Evolutionary conservation across 164 flowering plant species (phyloP), one percentile per base, ranked within the genome.

Genomic region (Kalanchoe fedtschenkoi): DNA sequence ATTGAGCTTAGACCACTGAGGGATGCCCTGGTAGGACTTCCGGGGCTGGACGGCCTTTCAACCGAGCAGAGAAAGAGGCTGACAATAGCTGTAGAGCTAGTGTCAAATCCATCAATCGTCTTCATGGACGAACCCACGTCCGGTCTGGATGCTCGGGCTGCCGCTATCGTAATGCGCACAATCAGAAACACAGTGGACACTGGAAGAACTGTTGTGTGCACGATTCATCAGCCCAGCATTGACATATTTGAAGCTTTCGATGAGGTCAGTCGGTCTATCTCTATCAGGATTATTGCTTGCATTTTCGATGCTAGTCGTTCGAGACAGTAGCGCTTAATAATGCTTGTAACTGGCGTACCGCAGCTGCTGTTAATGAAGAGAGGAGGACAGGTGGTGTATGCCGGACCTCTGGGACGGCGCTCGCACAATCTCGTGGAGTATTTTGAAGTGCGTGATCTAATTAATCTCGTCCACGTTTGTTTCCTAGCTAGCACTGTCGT

Each of bases 51-150:
- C 66, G 86, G 86, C 24, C 83, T 84, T 51, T 84, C 89, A 55
- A 84, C 84, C 19, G 86, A 84, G 60, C 89, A 84, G 58, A 80
- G 89, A 71, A 84, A 84, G 71, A 73, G 89, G 65, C 61, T 83
- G 28, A 81, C 88, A 19, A 81, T 83, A n/a, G 86, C 86, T 6
- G 88, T 83, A 14, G 88, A 83, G 72, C 56, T 83, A 60, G 86
- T 83, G 41, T 82, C 88, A 35, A 83, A 81, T 55, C 88, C 88
- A 0, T 81, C 88, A 0, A 83, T 83, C 46, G 81, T 83, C 42
- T 83, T 83, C 74, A 77, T 83, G 88, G 88, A 83, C 68, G 88
- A 83, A 62, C 85, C 88, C 24, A 83, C 88, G 28, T 81, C 88
- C 24, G 88, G 88, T 7, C 82, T 83, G 42, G 88, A 83, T 79